These are phyloP conservation scores for Fraxinus excelsior DNA, from an alignment of 257 asterid genomes.

Conservation along the genomic window DNA sequence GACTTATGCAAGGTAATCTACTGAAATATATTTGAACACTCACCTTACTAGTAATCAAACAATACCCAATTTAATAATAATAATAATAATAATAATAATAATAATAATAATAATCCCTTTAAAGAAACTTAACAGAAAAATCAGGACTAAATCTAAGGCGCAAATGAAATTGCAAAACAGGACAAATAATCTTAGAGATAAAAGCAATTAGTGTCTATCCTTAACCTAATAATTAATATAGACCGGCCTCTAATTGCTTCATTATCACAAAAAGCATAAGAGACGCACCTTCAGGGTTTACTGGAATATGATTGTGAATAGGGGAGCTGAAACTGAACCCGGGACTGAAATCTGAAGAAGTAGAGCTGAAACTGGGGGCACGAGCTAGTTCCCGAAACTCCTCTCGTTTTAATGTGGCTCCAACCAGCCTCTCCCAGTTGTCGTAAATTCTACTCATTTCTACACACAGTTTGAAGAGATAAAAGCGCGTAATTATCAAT, in stretches of 20 bases:
- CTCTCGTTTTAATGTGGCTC: constrained; percentile 15
- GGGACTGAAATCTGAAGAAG: constrained; percentile 4
- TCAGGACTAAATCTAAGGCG: too few species aligned
- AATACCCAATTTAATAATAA: neutral
- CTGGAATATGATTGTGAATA: neutral
- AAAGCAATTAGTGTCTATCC: neutral
- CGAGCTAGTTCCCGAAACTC: constrained; percentile 22
- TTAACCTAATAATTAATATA: neutral
- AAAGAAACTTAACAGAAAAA: neutral
- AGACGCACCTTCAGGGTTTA: neutral
- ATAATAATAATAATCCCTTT: neutral
- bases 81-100: too few species aligned
- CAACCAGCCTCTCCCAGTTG: constrained; percentile 24
- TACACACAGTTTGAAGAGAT: too few species aligned
- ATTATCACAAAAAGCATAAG: neutral
- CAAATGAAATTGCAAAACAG: too few species aligned
- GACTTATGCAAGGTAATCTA: neutral
- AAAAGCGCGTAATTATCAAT: too few species aligned
- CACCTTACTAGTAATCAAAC: neutral
- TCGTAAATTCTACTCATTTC: neutral
- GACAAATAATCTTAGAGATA: neutral
- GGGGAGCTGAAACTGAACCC: neutral
- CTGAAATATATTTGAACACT: neutral
- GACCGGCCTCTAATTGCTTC: neutral
- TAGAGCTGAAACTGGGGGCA: neutral